Evolutionary conservation across 208 protist genomes (phyloP), one percentile per base, ranked within the genome.

Genomic region (Baffinella frigidus): DNA sequence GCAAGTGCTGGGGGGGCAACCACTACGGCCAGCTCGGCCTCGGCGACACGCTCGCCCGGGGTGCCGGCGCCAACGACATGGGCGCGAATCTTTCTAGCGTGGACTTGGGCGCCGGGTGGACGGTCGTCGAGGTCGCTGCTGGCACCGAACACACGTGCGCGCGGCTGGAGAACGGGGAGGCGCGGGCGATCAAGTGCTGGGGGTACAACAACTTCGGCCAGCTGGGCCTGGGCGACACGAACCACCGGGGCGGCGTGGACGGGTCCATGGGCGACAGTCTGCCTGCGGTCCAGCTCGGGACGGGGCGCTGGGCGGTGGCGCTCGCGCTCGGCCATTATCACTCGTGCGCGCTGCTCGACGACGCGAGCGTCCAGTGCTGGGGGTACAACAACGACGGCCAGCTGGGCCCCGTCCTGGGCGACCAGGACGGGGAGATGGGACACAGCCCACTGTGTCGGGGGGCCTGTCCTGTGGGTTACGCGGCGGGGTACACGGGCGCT

Each of bases 61-160:
- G 71, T 50, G 43, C n/a, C 36, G 27, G 30, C 36, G 39, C 43
- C 39, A 50, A 41, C 41, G 71, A 80, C 24, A 80, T 80, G 71
- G 71, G 71, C 71, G 71, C n/a, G n/a, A 80, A 80, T 80, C 71
- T 80, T 80, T 35, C 71, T 43, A 24, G 24, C 43, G 71, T 80
- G 36, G n/a, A n/a, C n/a, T n/a, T n/a, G n/a, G n/a, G n/a, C n/a
- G n/a, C n/a, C n/a, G n/a, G n/a, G 56, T 64, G n/a, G 20, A 64
- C 56, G 24, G n/a, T 64, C n/a, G 43, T 48, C 30, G 20, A 80
- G 71, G 41, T 80, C 39, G 71, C 7, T 80, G 71, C 39, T 24
- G 71, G 71, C 41, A 36, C 71, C 33, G 71, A 41, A 35, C 71
- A 80, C 43, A 80, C 71, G 30, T 80, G 71, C 43, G 71, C 71